Evolutionary conservation across 1,284 basidiomycete species (phyloP).

Genomic region (Ganoderma multipileum): DNA sequence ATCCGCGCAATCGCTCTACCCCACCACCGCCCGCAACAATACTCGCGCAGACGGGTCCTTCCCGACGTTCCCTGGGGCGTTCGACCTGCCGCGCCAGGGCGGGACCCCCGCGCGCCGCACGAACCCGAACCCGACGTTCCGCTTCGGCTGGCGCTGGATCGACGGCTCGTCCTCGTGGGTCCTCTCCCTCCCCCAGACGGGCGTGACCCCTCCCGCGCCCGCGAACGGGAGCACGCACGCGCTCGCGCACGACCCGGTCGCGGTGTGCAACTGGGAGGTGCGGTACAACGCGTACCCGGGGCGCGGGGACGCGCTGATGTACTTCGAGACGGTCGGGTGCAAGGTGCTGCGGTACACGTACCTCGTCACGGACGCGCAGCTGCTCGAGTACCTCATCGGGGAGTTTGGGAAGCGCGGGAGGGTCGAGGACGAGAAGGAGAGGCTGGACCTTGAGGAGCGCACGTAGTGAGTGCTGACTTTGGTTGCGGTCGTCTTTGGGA

Average conservation of each 20-base stretch:
- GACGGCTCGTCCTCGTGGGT: constrained; percentile 34
- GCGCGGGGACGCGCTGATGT: constrained; percentile 21
- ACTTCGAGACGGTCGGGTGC: constrained; percentile 25
- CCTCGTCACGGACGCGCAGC: constrained; percentile 25
- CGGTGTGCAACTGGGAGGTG: constrained; percentile 32
- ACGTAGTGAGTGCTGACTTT: constrained; percentile 20
- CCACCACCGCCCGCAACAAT: constrained; percentile 3
- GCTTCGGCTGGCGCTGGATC: constrained; percentile 32
- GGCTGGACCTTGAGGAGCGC: constrained; percentile 25
- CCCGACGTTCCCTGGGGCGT: background rate
- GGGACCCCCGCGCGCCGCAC: too few species aligned
- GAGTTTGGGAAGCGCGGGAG: constrained; percentile 16
- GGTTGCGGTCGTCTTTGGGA: background rate
- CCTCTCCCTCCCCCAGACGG: constrained; percentile 27
- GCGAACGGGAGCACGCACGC: constrained; percentile 20
- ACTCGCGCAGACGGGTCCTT: background rate
- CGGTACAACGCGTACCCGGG: constrained; percentile 11
- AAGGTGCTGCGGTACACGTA: constrained; percentile 27
- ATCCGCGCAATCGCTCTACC: constrained; percentile 2
- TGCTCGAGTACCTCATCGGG: constrained; percentile 16
- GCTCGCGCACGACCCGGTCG: constrained; percentile 27
- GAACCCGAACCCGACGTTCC: constrained; percentile 29
- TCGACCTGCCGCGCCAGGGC: background rate
- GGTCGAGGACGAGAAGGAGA: constrained; percentile 24
- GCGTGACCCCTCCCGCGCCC: constrained; percentile 23